Conservation (phyloP, 1,284 basidiomycete species). For the Porogramme epimiltina region DNA sequence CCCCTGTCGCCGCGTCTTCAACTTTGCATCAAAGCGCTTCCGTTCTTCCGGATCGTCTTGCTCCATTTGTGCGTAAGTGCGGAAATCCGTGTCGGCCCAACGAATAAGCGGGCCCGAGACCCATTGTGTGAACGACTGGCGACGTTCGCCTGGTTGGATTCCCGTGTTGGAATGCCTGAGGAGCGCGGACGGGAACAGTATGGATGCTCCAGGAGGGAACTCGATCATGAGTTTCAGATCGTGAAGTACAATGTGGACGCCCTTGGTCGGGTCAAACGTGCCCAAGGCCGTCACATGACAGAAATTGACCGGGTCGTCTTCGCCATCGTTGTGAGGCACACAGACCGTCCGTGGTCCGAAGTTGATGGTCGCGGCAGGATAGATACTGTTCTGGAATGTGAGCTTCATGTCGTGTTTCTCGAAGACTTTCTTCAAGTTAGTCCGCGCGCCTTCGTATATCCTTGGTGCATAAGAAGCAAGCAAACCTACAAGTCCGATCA, state of each 20-base stretch:
- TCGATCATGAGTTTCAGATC: constrained; percentile 27
- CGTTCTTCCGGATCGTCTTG: too few species aligned
- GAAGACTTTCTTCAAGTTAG: too few species aligned
- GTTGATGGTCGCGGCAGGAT: constrained; percentile 22
- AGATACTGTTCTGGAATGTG: too few species aligned
- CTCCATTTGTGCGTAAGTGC: too few species aligned
- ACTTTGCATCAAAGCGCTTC: too few species aligned
- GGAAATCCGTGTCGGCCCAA: too few species aligned
- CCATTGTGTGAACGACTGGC: constrained; percentile 28
- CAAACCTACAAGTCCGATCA: too few species aligned
- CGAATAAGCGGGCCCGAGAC: constrained; percentile 26
- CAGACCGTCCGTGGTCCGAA: constrained; percentile 16
- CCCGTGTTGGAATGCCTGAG: constrained; percentile 31
- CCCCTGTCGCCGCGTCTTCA: too few species aligned
- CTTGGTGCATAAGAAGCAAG: too few species aligned
- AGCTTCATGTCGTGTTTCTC: too few species aligned
- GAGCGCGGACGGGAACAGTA: constrained; percentile 31
- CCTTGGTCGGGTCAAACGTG: constrained; percentile 20
- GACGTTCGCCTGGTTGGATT: constrained; percentile 18
- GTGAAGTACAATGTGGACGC: constrained; percentile 31
- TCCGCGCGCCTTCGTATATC: too few species aligned
- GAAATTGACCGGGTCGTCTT: constrained; percentile 22
- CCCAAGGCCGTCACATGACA: constrained; percentile 30
- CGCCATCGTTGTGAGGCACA: constrained; percentile 20
- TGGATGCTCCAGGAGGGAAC: constrained; percentile 25